Percentiles rank a stretch among this genome's conserved stretches.
These are phyloP conservation scores for Coemansia linderi DNA, from an alignment of 371 early-diverging fungal genomes.

Conservation along the genomic window DNA sequence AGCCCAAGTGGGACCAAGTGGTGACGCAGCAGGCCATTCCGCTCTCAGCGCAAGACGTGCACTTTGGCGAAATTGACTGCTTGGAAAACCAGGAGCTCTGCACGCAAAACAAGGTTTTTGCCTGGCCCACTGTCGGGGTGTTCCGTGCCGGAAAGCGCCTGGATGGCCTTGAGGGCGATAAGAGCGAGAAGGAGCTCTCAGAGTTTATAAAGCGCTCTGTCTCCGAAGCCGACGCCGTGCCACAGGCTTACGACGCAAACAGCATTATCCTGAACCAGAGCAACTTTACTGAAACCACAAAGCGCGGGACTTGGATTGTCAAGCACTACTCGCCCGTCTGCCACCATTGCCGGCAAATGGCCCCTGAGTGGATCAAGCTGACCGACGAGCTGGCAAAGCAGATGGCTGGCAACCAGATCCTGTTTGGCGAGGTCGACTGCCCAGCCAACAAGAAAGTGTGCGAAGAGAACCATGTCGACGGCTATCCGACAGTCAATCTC, in stretches of 20 bases:
- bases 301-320: slow-evolving; percentile 23
- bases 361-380: slow-evolving; percentile 49
- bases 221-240: neutral
- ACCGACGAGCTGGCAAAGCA: slow-evolving; percentile 38
- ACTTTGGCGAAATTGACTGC: slow-evolving; percentile 79
- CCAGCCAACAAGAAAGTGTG: slow-evolving; percentile 68
- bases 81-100: slow-evolving; percentile 65
- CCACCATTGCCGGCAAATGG: slow-evolving; percentile 33
- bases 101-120: slow-evolving; percentile 56
- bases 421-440: slow-evolving; percentile 81
- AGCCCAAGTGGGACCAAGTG: slow-evolving; percentile 51
- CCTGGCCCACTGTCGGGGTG: slow-evolving; percentile 63
- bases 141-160: slow-evolving; percentile 30
- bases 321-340: slow-evolving; percentile 42
- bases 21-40: slow-evolving; percentile 12
- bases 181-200: slow-evolving; percentile 22
- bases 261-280: slow-evolving; percentile 34
- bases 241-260: slow-evolving; percentile 7
- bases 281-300: slow-evolving; percentile 42
- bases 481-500: slow-evolving; percentile 68
- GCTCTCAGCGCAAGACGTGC: slow-evolving; percentile 57
- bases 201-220: slow-evolving; percentile 13
- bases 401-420: slow-evolving; percentile 55
- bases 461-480: slow-evolving; percentile 59
- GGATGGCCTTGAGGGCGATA: slow-evolving; percentile 47